Conservation (phyloP, 495 filamentous ascomycete species). For the Penicillium verhagenii region DNA sequence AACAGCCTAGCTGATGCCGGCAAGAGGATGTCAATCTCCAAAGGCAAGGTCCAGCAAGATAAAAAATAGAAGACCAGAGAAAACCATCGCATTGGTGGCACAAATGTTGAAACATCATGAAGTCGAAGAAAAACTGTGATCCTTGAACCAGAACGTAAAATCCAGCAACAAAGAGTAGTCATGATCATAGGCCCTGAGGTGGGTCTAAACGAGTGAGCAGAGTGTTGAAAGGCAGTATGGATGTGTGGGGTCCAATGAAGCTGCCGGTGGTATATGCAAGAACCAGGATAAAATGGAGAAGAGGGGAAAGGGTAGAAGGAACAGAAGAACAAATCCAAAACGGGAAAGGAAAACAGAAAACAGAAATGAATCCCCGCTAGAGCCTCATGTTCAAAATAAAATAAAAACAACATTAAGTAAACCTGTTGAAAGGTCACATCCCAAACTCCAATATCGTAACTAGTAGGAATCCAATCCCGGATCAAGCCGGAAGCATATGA, state of each 20-base stretch:
- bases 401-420: slow-evolving; percentile 15
- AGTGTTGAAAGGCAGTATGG: not conserved
- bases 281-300: slow-evolving; percentile 4
- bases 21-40: slow-evolving; percentile 12
- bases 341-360: too few species aligned
- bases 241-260: not conserved
- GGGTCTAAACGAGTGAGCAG: slow-evolving; percentile 4
- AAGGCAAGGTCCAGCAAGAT: slow-evolving; percentile 9
- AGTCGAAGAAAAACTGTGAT: not conserved
- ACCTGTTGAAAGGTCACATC: slow-evolving; percentile 41
- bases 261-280: slow-evolving; percentile 14
- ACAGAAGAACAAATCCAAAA: not conserved
- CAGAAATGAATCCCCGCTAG: not conserved
- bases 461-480: slow-evolving; percentile 27
- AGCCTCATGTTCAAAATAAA: not conserved
- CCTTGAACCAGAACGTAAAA: slow-evolving; percentile 12
- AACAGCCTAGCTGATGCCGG: slow-evolving; percentile 27
- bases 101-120: slow-evolving; percentile 2
- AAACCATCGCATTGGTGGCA: slow-evolving; percentile 6
- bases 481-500: slow-evolving; percentile 22
- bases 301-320: slow-evolving; percentile 5
- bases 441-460: slow-evolving; percentile 42
- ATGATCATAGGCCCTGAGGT: not conserved
- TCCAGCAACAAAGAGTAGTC: not conserved
- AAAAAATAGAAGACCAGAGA: slow-evolving; percentile 7